Conservation (phyloP, 768 basidiomycete genomes). For the Suillus plorans region DNA sequence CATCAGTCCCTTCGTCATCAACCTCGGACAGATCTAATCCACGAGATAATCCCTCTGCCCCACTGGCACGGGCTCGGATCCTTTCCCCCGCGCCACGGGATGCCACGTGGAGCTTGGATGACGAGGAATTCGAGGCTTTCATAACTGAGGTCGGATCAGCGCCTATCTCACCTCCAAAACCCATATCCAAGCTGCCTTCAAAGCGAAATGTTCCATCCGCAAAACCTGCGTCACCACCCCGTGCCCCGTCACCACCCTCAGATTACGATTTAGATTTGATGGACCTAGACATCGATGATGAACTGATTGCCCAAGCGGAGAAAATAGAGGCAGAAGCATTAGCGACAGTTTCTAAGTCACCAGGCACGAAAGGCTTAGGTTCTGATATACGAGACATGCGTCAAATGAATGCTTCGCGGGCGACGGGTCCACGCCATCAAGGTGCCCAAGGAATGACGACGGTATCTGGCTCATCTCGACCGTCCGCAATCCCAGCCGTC, state of each 20-base stretch:
- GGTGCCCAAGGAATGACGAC: not conserved
- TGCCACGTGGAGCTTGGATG: slow-evolving; percentile 31
- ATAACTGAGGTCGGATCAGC: slow-evolving; percentile 11
- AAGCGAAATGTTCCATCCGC: slow-evolving; percentile 2
- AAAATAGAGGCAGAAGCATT: slow-evolving; percentile 24
- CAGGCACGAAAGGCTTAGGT: not conserved
- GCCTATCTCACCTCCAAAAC: slow-evolving; percentile 11
- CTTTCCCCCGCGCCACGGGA: slow-evolving; percentile 18
- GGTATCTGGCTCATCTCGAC: not conserved
- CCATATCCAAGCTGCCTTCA: slow-evolving; percentile 6
- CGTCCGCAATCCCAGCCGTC: not conserved
- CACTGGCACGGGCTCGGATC: slow-evolving; percentile 29
- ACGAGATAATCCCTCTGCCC: slow-evolving; percentile 24
- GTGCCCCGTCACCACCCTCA: slow-evolving; percentile 21
- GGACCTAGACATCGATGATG: slow-evolving; percentile 37
- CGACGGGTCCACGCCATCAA: not conserved
- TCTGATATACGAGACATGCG: not conserved
- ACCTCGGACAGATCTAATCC: slow-evolving; percentile 9
- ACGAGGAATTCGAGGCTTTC: slow-evolving; percentile 17
- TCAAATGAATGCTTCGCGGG: not conserved
- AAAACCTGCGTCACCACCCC: slow-evolving; percentile 10
- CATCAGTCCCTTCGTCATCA: slow-evolving; percentile 24
- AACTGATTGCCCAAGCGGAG: slow-evolving; percentile 39
- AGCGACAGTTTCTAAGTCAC: slow-evolving; percentile 3
- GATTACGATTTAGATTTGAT: slow-evolving; percentile 36